Base-by-base conservation (phyloP, 1,284 basidiomycete species). In the Cystobasidium pallidum region DNA sequence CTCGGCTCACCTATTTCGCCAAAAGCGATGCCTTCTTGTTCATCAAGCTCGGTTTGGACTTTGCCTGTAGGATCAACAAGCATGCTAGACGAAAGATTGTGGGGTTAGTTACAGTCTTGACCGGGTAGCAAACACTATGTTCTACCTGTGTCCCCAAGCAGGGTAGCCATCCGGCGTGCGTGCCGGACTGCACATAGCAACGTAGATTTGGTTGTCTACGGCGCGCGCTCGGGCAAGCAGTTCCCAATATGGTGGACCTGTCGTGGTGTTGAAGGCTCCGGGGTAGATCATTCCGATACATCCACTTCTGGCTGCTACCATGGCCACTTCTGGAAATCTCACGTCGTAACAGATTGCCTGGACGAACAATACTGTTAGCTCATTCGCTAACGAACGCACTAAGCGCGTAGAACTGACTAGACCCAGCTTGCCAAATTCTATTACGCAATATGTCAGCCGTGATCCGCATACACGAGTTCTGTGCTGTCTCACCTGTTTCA, bases 201-300 rank as follows among this genome's bases (percentile, higher is more conserved):
- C 88, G 82, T 88, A 99, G 24, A 98, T 87, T 82, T 99, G 95
- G 79, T 99, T 97, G 80, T 99, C 95, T 34, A 94, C 87, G 10
- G 95, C 95, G 91, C 94, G 86, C 67, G 89, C 88, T 65, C 91
- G 86, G 79, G 93, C 91, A 13, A 99, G 85, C 1, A 99, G 84
- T 77, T 95, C 92, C 95, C 95, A 99, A 80, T 98, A 93, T 66
- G 97, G 83, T 0, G 95, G 95, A 0, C 96, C 96, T 0, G 95
- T 98, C 0, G 94, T 97, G 74, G 83, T 81, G 79, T 92, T 94
- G 84, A 94, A 94, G 21, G 92, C 92, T 15, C 87, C 86, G 0
- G 94, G 94, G 81, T 98, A 99, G 74, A 99, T 87, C 79, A 98
- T 87, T 13, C 91, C 86, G 73, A 95, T 88, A 75, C 91, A 93